A percentile compares a stretch with the other conserved stretches of the same genome.
These are phyloP conservation scores for Pythium scleroteichum DNA, from an alignment of 352 stramenopile species.

Conservation along the genomic window DNA sequence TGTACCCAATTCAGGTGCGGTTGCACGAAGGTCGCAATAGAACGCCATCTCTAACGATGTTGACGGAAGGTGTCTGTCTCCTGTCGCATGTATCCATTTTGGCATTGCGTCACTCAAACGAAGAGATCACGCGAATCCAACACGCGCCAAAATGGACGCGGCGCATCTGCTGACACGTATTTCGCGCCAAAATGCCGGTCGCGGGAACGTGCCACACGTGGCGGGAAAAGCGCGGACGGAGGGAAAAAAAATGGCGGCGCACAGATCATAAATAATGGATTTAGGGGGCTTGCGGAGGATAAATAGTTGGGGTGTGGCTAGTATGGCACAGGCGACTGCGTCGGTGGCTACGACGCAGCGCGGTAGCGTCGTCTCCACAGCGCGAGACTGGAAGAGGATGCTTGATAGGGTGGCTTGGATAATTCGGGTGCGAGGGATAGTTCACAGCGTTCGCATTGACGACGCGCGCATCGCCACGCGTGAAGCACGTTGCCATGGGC, in stretches of 20 bases:
- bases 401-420: not conserved
- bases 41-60: not conserved
- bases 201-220: not conserved
- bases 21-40: constrained; percentile 1
- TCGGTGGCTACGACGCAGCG: too few species aligned
- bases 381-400: not conserved
- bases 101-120: not conserved
- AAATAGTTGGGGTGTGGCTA: not conserved
- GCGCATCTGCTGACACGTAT: too few species aligned
- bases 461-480: constrained; percentile 7
- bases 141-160: constrained; percentile 13
- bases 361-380: too few species aligned
- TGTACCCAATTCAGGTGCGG: constrained; percentile 4
- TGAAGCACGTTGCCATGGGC: constrained; percentile 11
- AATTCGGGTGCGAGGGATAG: too few species aligned
- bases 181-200: not conserved
- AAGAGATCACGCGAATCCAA: constrained; percentile 4
- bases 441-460: constrained; percentile 14
- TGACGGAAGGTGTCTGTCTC: constrained; percentile 8
- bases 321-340: constrained; percentile 4
- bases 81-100: constrained; percentile 15
- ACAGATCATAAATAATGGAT: constrained; percentile 5
- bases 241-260: not conserved
- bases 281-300: not conserved
- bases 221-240: not conserved